Evolutionary conservation across 768 basidiomycete genomes (phyloP), one percentile per base, ranked within the genome.

Genomic region (Cystoderma amianthinum): DNA sequence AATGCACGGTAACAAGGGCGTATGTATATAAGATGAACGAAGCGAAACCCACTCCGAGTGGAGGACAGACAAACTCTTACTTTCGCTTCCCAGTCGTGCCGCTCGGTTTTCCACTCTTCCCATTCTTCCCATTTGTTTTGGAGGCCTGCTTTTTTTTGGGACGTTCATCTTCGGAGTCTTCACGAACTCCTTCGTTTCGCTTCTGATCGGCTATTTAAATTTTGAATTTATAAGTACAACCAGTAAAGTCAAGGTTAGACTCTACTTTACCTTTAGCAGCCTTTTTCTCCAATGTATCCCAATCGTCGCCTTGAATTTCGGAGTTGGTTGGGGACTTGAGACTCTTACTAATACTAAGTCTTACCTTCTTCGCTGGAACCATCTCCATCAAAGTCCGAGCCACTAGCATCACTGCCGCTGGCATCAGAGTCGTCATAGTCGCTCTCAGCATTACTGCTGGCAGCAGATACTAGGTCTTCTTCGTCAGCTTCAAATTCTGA

Each of bases 211-310:
- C 75, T 76, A 33, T 19, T n/a, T n/a, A n/a, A n/a, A n/a, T n/a
- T n/a, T n/a, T n/a, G n/a, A n/a, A n/a, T n/a, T n/a, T n/a, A n/a
- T n/a, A n/a, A n/a, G n/a, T n/a, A n/a, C n/a, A n/a, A n/a, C n/a
- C n/a, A n/a, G n/a, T n/a, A n/a, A n/a, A n/a, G n/a, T n/a, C n/a
- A n/a, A n/a, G n/a, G n/a, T n/a, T n/a, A n/a, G n/a, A n/a, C n/a
- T n/a, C n/a, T n/a, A n/a, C n/a, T n/a, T n/a, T 54, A 88, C 82
- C 85, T 72, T 85, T 86, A 5, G 89, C 89, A 5, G 93, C 93
- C 59, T 93, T 94, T 34, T 78, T 70, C 62, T 96, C 94, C 24
- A 96, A 68, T 60, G 92, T 91, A 54, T 96, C 94, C 95, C 95
- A 99, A 52, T 95, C 93, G 41, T 94, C 90, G 7, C 92, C 87